Conservation (phyloP, 495 filamentous ascomycete genomes). For the Penicillium psychrofluorescens region DNA sequence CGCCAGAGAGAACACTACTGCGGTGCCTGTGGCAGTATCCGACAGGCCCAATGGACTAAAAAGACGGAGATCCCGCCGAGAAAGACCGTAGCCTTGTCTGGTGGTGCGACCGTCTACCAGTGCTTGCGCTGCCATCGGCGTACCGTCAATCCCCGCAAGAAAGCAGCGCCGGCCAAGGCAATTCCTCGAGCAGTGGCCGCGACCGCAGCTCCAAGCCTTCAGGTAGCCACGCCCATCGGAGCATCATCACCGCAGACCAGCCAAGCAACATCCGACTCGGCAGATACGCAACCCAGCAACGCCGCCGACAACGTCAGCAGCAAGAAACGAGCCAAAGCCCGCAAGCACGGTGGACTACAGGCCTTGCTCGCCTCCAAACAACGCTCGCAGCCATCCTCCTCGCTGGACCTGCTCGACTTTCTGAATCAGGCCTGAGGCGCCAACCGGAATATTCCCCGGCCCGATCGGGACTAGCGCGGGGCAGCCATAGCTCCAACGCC, state of each 20-base stretch:
- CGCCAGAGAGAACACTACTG: constrained; percentile 37
- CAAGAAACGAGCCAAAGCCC: constrained; percentile 51
- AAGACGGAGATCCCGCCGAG: constrained; percentile 18
- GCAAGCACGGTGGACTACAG: constrained; percentile 54
- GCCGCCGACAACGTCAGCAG: constrained; percentile 43
- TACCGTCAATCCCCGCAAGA: constrained; percentile 12
- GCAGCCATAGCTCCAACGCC: not conserved
- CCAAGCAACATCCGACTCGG: too few relatives aligned
- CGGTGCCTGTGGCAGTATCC: constrained; percentile 43
- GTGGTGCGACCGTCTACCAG: constrained; percentile 26
- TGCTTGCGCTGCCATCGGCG: constrained; percentile 33
- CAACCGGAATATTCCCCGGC: not conserved
- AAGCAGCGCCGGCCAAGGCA: constrained; percentile 8
- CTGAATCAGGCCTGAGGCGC: constrained; percentile 28
- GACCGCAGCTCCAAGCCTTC: not conserved
- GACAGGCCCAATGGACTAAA: constrained; percentile 37
- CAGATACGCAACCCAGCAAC: constrained; percentile 9
- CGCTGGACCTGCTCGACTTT: constrained; percentile 52
- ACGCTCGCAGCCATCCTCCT: constrained; percentile 15
- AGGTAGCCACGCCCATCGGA: too few relatives aligned
- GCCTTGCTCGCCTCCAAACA: constrained; percentile 49
- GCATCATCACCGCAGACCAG: not conserved
- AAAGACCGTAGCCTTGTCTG: not conserved
- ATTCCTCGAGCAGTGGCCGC: constrained; percentile 1
- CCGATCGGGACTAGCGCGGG: constrained; percentile 10